Evolutionary conservation across 2,329 filamentous ascomycete species (phyloP).

Genomic region (Bipolaris cookei): DNA sequence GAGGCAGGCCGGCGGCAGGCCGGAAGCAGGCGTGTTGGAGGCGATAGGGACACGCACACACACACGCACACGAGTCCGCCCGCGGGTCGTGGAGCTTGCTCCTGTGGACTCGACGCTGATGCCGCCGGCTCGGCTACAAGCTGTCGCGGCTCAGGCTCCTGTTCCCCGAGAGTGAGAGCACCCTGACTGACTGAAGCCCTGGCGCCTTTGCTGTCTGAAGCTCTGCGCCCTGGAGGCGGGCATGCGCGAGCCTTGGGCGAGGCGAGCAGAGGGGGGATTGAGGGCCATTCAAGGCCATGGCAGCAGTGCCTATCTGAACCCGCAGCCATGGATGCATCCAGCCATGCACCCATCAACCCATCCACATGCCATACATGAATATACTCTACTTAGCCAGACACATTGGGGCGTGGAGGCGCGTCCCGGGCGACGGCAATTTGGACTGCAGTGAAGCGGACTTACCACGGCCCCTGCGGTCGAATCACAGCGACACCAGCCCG

Average conservation of each 20-base stretch:
- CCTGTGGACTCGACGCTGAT: conserved; percentile 7
- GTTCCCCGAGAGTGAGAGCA: conserved; percentile 21
- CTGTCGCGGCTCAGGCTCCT: conserved; percentile 21
- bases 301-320: neutral
- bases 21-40: conserved; percentile 13
- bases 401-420: neutral
- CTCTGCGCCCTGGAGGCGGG: too few relatives aligned
- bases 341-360: too few relatives aligned
- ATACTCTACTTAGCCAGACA: too few relatives aligned
- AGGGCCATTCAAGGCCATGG: too few relatives aligned
- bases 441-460: neutral
- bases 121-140: conserved; percentile 28
- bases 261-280: too few relatives aligned
- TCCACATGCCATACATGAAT: neutral
- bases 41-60: conserved; percentile 7
- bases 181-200: conserved; percentile 9
- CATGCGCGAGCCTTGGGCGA: too few relatives aligned
- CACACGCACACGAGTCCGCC: neutral
- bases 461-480: conserved; percentile 1
- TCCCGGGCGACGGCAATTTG: neutral
- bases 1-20: conserved; percentile 6
- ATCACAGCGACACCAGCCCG: conserved; percentile 1
- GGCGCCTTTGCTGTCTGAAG: neutral
- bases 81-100: conserved; percentile 7
- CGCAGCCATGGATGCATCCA: neutral